A percentile compares a stretch with the other conserved stretches of the same genome.
Conservation (phyloP, 148 eudicot species). For the Rhododendron williamsianum region DNA sequence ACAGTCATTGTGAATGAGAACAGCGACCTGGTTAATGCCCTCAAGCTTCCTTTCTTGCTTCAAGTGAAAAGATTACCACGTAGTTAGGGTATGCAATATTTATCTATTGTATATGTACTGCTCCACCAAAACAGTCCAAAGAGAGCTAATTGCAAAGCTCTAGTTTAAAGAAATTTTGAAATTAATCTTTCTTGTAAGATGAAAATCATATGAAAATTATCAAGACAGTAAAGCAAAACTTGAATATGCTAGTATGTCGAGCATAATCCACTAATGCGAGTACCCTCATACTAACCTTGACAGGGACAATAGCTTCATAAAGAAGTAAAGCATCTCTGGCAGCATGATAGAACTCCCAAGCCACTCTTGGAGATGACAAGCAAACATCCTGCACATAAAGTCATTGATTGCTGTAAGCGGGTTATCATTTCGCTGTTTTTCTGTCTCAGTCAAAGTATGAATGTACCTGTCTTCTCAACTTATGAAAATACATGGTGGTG, state of each 20-base stretch:
- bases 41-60: slow-evolving; percentile 94
- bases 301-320: slow-evolving; percentile 81
- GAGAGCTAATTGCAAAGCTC: slow-evolving; percentile 4
- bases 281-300: slow-evolving; percentile 58
- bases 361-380: slow-evolving; percentile 79
- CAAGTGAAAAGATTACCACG: slow-evolving; percentile 28
- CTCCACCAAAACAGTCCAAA: not conserved
- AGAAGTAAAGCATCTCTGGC: slow-evolving; percentile 84
- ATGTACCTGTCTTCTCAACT: not conserved
- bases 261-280: not conserved
- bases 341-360: slow-evolving; percentile 81
- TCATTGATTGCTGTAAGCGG: not conserved
- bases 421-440: not conserved
- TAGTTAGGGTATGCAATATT: not conserved
- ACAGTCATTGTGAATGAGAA: slow-evolving; percentile 93
- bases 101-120: not conserved
- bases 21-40: slow-evolving; percentile 80
- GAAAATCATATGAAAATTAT: not conserved
- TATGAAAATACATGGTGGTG: not conserved
- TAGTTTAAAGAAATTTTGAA: not conserved
- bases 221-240: not conserved
- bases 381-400: slow-evolving; percentile 79
- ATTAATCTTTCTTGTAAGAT: not conserved
- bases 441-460: not conserved
- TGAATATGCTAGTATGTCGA: not conserved